Evolutionary conservation across 2,329 filamentous ascomycete genomes (phyloP).

Genomic region (Diaporthe citrichinensis): DNA sequence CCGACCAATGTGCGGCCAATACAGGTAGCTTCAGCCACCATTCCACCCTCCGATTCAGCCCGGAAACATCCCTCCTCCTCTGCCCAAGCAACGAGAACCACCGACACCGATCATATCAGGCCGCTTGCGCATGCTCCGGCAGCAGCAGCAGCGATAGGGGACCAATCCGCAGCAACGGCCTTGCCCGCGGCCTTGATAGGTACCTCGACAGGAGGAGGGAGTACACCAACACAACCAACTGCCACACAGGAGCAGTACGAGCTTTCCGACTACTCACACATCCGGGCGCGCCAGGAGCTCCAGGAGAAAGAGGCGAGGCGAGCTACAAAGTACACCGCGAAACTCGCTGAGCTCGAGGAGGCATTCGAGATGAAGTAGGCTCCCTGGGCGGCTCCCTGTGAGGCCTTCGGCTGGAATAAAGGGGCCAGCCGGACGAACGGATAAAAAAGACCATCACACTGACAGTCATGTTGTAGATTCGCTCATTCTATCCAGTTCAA

Average conservation of each 20-base stretch:
- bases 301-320: conserved; percentile 52
- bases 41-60: conserved; percentile 30
- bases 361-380: conserved; percentile 77
- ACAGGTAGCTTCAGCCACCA: conserved; percentile 39
- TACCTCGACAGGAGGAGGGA: conserved; percentile 40
- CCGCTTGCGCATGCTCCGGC: conserved; percentile 20
- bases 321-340: conserved; percentile 68
- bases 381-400: not conserved
- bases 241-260: conserved; percentile 52
- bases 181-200: conserved; percentile 33
- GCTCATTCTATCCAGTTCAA: conserved; percentile 99
- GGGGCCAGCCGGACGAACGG: not conserved
- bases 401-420: not conserved
- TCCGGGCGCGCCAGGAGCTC: conserved; percentile 48
- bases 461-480: conserved; percentile 63
- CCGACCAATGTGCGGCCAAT: conserved; percentile 36
- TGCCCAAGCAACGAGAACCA: conserved; percentile 33
- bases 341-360: conserved; percentile 79
- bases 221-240: conserved; percentile 21
- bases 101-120: conserved; percentile 20
- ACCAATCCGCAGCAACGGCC: conserved; percentile 28
- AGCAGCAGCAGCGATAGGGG: conserved; percentile 29
- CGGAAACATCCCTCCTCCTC: conserved; percentile 39
- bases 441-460: not conserved
- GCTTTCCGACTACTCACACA: conserved; percentile 57